Base-by-base conservation (phyloP, 768 basidiomycete genomes). In the Trametes meyenii region DNA sequence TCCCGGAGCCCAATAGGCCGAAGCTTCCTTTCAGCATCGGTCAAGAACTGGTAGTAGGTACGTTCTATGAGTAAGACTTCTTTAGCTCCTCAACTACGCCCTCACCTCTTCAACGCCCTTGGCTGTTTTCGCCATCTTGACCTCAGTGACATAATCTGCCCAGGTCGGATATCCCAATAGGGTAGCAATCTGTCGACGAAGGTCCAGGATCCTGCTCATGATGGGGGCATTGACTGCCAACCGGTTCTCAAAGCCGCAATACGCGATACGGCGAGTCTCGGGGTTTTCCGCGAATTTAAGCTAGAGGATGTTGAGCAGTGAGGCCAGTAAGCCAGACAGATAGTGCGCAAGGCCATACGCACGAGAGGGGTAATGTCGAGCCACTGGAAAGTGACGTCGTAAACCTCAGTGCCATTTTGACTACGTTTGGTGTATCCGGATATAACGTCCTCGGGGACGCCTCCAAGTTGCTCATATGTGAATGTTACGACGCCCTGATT, bases 131-230 rank as follows among this genome's bases (percentile, higher is more conserved):
- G 89, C 84, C 92, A 94, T 93, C 77, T 92, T 92, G 52, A 84
- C 81, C 70, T 95, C 93, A 0, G 92, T 91, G 38, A 86, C 74
- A 71, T 88, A 94, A 72, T 91, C 92, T 0, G 91, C 93, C 84
- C 91, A 94, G 8, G 85, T 91, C 23, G 84, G 73, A 69, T 94
- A 95, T 11, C 83, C 84, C 8, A 95, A 77, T 10, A 94, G 69
- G 38, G 74, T 75, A 0, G 88, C 87, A 49, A 90, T 86, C 70
- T 85, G 71, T 29, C 88, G 85, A 40, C 93, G 88, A 2, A 94
- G 79, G 49, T 79, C 80, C 42, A 94, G 80, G 21, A 85, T 84
- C 65, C 84, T 86, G 64, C 80, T 78, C 51, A 94, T 79, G 35
- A 94, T 69, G 2, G 85, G 88, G 23, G 84, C 86, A 62, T 95